A percentile compares a stretch with the other conserved stretches of the same genome.
Conservation (phyloP, 805 yeast species). For the Candida manassasensis region DNA sequence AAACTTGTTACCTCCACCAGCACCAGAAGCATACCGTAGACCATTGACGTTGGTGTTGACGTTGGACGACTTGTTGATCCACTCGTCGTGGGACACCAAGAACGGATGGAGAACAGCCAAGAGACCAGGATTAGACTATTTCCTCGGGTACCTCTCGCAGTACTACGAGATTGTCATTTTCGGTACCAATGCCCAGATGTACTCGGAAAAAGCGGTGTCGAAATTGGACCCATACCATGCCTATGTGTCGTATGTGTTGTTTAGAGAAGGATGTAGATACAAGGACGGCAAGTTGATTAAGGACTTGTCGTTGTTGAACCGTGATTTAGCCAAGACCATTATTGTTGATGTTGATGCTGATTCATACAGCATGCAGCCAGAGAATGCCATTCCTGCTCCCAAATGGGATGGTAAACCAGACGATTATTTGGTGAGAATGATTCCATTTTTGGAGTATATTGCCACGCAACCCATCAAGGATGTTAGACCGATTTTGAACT, state of each 20-base stretch:
- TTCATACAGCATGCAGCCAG: slow-evolving; percentile 79
- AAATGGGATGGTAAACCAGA: slow-evolving; percentile 87
- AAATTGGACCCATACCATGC: slow-evolving; percentile 94
- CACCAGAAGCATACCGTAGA: slow-evolving; percentile 84
- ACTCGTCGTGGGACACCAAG: slow-evolving; percentile 86
- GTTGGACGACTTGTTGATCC: slow-evolving; percentile 85
- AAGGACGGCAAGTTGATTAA: slow-evolving; percentile 86
- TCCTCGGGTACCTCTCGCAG: slow-evolving; percentile 88
- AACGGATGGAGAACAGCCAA: slow-evolving; percentile 98
- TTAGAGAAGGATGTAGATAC: slow-evolving; percentile 86
- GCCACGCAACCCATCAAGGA: slow-evolving; percentile 85
- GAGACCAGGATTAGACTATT: slow-evolving; percentile 97
- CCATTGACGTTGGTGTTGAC: slow-evolving; percentile 87
- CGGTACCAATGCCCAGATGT: slow-evolving; percentile 78
- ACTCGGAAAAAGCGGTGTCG: slow-evolving; percentile 76
- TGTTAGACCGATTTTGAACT: slow-evolving; percentile 79
- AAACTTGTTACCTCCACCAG: slow-evolving; percentile 89
- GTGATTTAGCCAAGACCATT: slow-evolving; percentile 80
- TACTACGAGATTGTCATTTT: slow-evolving; percentile 94
- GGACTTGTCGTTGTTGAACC: slow-evolving; percentile 84
- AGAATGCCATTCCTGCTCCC: slow-evolving; percentile 80
- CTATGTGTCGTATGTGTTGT: slow-evolving; percentile 78
- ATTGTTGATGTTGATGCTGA: slow-evolving; percentile 75
- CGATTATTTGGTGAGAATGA: slow-evolving; percentile 71
- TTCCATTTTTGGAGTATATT: slow-evolving; percentile 90